A percentile compares a stretch with the other conserved stretches of the same genome.
Evolutionary conservation across 2,329 filamentous ascomycete species (phyloP).

Genomic region (Ascochyta koolunga): DNA sequence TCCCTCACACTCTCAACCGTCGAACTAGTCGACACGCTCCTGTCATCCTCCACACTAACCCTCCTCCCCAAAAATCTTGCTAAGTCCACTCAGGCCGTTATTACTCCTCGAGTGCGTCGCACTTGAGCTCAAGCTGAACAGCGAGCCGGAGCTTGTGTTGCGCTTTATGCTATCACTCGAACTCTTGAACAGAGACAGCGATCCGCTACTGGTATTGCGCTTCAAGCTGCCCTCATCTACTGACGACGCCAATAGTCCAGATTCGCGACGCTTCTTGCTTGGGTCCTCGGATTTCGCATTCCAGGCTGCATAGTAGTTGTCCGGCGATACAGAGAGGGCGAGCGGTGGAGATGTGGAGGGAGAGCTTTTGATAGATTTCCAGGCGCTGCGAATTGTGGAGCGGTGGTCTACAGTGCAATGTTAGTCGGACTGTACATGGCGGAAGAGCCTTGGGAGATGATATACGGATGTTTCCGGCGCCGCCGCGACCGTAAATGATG

Average conservation of each 20-base stretch:
- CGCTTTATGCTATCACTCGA: constrained; percentile 1
- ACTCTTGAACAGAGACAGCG: not conserved
- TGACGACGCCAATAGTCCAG: not conserved
- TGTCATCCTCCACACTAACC: constrained; percentile 9
- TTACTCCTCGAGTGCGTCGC: constrained; percentile 1
- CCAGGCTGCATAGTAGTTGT: constrained; percentile 16
- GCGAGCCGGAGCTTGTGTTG: not conserved
- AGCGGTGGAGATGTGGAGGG: constrained; percentile 11
- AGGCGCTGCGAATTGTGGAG: constrained; percentile 15
- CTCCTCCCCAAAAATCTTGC: constrained; percentile 13
- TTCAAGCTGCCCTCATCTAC: not conserved
- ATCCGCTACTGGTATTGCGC: not conserved
- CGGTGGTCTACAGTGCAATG: constrained; percentile 6
- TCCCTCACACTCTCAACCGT: constrained; percentile 14
- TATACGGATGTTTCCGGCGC: constrained; percentile 17
- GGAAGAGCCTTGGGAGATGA: not conserved
- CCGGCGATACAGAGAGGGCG: constrained; percentile 1
- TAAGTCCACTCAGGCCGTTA: constrained; percentile 7
- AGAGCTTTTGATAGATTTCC: constrained; percentile 14
- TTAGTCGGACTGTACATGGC: no score
- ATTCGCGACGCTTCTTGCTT: not conserved
- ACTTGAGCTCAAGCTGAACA: constrained; percentile 8
- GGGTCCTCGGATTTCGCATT: constrained; percentile 16
- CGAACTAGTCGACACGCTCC: constrained; percentile 5
- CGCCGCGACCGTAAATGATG: constrained; percentile 19